A percentile compares a stretch with the other conserved stretches of the same genome.
Conservation (phyloP, 805 yeast species). For the Pichia gijzeniarum region DNA sequence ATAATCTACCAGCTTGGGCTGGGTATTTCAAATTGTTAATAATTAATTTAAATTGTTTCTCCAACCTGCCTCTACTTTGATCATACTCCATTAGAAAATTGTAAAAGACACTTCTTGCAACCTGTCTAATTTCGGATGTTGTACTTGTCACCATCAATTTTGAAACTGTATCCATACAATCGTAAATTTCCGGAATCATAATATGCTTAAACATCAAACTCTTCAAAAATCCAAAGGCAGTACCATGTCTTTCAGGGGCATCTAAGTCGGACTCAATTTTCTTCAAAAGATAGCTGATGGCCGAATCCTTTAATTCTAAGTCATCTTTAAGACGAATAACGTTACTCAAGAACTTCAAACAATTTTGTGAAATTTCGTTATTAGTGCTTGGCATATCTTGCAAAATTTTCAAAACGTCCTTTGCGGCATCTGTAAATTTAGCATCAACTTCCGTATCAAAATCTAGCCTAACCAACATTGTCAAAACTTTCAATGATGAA, state of each 20-base stretch:
- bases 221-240: slow-evolving; percentile 78
- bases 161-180: slow-evolving; percentile 73
- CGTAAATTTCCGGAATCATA: slow-evolving; percentile 83
- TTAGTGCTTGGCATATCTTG: slow-evolving; percentile 74
- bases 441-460: slow-evolving; percentile 48
- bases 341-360: slow-evolving; percentile 66
- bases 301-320: slow-evolving; percentile 58
- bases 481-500: slow-evolving; percentile 58
- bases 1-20: slow-evolving; percentile 77
- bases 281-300: slow-evolving; percentile 65
- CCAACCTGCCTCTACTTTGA: slow-evolving; percentile 80
- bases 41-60: slow-evolving; percentile 74
- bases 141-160: slow-evolving; percentile 88
- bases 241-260: slow-evolving; percentile 83
- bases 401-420: slow-evolving; percentile 54
- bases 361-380: slow-evolving; percentile 71
- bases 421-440: slow-evolving; percentile 53
- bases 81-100: slow-evolving; percentile 91
- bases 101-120: slow-evolving; percentile 75
- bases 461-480: slow-evolving; percentile 53
- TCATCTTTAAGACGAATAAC: slow-evolving; percentile 65
- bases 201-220: slow-evolving; percentile 70
- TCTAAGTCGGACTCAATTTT: slow-evolving; percentile 80
- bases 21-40: slow-evolving; percentile 80
- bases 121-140: slow-evolving; percentile 71